phyloP scores from a whole-genome alignment of 2,329 filamentous ascomycete species.

The Phialophora macrospora region DNA sequence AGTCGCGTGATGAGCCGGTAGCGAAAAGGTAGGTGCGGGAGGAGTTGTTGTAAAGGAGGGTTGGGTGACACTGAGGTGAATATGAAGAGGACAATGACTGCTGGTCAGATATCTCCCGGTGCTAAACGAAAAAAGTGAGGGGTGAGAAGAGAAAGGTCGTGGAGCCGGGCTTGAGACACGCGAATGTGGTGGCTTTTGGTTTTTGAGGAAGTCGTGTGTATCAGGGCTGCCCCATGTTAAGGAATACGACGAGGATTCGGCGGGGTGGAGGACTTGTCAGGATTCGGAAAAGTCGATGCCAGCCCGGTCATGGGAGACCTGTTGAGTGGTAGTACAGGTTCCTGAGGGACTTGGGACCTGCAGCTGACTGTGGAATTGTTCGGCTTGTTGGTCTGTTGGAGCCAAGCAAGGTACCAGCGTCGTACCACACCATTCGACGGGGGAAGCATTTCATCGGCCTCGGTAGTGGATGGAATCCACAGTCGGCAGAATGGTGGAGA shows the following conservation, averaged over 20 bases:
- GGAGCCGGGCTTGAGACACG: conserved; percentile 24
- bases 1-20: conserved; percentile 10
- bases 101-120: conserved; percentile 16
- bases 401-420: conserved; percentile 23
- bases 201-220: conserved; percentile 19
- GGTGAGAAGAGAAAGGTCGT: conserved; percentile 13
- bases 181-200: conserved; percentile 23
- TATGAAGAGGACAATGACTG: conserved; percentile 23
- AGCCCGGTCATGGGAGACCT: conserved; percentile 11
- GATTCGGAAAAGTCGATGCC: conserved; percentile 23
- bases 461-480: conserved; percentile 21
- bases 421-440: conserved; percentile 22
- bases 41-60: conserved; percentile 21
- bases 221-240: conserved; percentile 34
- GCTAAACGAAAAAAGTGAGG: conserved; percentile 11
- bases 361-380: conserved; percentile 24
- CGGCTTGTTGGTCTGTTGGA: conserved; percentile 24
- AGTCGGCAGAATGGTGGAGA: conserved; percentile 17
- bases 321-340: conserved; percentile 26
- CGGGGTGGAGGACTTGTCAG: conserved; percentile 28
- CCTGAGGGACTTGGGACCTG: conserved; percentile 27
- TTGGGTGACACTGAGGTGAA: conserved; percentile 21
- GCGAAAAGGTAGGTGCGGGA: conserved; percentile 16
- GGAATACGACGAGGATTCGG: conserved; percentile 21
- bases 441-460: conserved; percentile 14